Percentiles rank a stretch among this genome's conserved stretches.
Evolutionary conservation across 2,329 filamentous ascomycete species (phyloP).

Genomic region (Trichoderma lentiforme): DNA sequence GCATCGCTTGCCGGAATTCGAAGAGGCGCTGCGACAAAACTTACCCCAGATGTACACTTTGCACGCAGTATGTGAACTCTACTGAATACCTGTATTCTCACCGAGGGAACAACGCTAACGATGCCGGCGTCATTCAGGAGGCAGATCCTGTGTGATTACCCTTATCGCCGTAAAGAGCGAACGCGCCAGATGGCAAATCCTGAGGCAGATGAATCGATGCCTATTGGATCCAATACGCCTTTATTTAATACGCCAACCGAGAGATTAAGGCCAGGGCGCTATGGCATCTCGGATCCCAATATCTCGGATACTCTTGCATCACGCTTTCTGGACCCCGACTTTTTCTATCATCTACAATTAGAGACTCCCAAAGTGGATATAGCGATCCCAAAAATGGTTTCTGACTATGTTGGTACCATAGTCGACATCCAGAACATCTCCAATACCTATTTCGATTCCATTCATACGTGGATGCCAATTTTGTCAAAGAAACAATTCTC

Average conservation of each 20-base stretch:
- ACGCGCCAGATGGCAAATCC: not conserved
- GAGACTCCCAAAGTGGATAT: constrained; percentile 8
- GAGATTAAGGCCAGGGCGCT: not conserved
- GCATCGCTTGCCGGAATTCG: constrained; percentile 3
- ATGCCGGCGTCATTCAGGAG: not conserved
- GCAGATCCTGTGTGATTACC: not conserved
- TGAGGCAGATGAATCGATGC: not conserved
- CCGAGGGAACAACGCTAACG: not conserved
- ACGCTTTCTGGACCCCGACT: not conserved
- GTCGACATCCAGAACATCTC: constrained; percentile 17
- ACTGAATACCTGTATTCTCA: not conserved
- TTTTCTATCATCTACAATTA: not conserved
- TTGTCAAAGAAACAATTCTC: constrained; percentile 16
- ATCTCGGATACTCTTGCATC: not conserved
- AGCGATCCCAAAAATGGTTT: constrained; percentile 3
- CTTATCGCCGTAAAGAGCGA: not conserved
- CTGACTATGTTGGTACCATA: constrained; percentile 8
- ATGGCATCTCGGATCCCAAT: not conserved
- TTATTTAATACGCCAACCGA: not conserved
- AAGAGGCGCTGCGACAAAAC: constrained; percentile 12
- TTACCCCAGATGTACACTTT: constrained; percentile 17
- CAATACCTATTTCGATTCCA: constrained; percentile 17
- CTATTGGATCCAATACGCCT: not conserved
- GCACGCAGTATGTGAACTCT: constrained; percentile 10
- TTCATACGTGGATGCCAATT: constrained; percentile 22